Conservation (phyloP, 2,329 filamentous ascomycete genomes). For the Tolypocladium ophioglossoides region DNA sequence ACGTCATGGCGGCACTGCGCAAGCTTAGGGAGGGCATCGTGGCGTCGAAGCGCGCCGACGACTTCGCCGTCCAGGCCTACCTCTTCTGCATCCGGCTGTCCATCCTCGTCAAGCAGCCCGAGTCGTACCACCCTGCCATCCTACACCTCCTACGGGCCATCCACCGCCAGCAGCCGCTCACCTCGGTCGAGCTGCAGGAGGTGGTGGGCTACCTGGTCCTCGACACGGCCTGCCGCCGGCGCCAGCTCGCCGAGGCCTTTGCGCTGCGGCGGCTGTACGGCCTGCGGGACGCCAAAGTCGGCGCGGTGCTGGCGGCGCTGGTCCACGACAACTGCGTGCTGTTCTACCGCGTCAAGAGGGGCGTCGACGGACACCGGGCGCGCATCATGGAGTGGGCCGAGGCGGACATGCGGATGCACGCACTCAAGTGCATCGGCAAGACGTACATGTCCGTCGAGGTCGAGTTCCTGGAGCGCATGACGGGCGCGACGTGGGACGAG, state of each 20-base stretch:
- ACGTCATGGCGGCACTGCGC: slow-evolving; percentile 72
- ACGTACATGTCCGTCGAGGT: slow-evolving; percentile 67
- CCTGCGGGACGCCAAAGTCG: slow-evolving; percentile 57
- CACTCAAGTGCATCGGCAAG: slow-evolving; percentile 77
- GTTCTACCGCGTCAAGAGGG: slow-evolving; percentile 61
- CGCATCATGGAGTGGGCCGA: slow-evolving; percentile 76
- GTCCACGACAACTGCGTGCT: slow-evolving; percentile 72
- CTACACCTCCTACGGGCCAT: slow-evolving; percentile 66
- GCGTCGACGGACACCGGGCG: slow-evolving; percentile 71
- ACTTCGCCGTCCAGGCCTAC: slow-evolving; percentile 81
- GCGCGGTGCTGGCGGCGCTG: slow-evolving; percentile 57
- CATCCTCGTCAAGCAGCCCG: slow-evolving; percentile 70
- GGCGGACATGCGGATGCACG: slow-evolving; percentile 60
- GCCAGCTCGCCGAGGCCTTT: slow-evolving; percentile 64
- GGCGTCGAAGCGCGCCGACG: slow-evolving; percentile 62
- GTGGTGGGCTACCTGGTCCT: slow-evolving; percentile 73
- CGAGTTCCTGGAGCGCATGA: slow-evolving; percentile 56
- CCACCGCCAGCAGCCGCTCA: slow-evolving; percentile 57
- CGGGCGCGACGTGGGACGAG: slow-evolving; percentile 61
- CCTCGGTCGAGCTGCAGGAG: slow-evolving; percentile 63
- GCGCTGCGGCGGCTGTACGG: slow-evolving; percentile 49
- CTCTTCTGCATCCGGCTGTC: slow-evolving; percentile 82
- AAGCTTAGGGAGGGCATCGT: slow-evolving; percentile 88
- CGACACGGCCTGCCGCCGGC: slow-evolving; percentile 77
- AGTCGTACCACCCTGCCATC: slow-evolving; percentile 84